These are phyloP conservation scores for Metarhizium sp. DNA, from an alignment of 2,329 filamentous ascomycete species.

Conservation along the genomic window DNA sequence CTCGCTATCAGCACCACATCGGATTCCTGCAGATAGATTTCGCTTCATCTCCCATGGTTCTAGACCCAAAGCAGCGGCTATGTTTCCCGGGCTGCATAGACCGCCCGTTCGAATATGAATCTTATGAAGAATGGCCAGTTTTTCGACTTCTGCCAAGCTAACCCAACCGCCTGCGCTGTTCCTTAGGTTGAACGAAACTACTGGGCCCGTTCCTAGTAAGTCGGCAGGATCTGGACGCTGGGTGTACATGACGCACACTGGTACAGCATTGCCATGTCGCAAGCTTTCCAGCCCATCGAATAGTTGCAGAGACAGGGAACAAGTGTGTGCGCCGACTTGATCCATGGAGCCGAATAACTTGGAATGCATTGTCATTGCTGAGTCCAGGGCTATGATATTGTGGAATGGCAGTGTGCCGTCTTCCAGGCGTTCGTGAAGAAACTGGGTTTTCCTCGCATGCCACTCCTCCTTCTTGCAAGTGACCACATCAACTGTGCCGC, in stretches of 20 bases:
- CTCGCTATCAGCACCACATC: constrained; percentile 77
- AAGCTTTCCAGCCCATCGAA: constrained; percentile 48
- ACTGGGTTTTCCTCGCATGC: constrained; percentile 66
- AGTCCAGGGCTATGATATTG: constrained; percentile 73
- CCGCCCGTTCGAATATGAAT: constrained; percentile 84
- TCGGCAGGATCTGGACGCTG: constrained; percentile 10
- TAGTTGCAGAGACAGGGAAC: constrained; percentile 51
- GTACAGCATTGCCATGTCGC: constrained; percentile 57
- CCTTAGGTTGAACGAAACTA: constrained; percentile 74
- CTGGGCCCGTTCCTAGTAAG: constrained; percentile 52
- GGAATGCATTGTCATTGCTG: constrained; percentile 61
- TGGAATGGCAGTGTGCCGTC: constrained; percentile 90
- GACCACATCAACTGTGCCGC: constrained; percentile 89
- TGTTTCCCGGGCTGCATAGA: constrained; percentile 84
- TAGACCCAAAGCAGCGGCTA: constrained; percentile 63
- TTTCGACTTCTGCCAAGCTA: constrained; percentile 78
- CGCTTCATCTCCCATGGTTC: constrained; percentile 72
- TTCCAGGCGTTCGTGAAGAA: constrained; percentile 74
- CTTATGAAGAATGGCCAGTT: constrained; percentile 65
- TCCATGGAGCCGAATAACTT: constrained; percentile 64
- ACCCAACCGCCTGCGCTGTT: constrained; percentile 64
- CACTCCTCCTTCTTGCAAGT: constrained; percentile 63
- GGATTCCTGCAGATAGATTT: constrained; percentile 77
- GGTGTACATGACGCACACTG: constrained; percentile 60
- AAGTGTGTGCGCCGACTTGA: constrained; percentile 61